Percentiles rank a stretch among this genome's conserved stretches.
Conservation (phyloP, 2,329 filamentous ascomycete genomes). For the Monosporascus sp. region DNA sequence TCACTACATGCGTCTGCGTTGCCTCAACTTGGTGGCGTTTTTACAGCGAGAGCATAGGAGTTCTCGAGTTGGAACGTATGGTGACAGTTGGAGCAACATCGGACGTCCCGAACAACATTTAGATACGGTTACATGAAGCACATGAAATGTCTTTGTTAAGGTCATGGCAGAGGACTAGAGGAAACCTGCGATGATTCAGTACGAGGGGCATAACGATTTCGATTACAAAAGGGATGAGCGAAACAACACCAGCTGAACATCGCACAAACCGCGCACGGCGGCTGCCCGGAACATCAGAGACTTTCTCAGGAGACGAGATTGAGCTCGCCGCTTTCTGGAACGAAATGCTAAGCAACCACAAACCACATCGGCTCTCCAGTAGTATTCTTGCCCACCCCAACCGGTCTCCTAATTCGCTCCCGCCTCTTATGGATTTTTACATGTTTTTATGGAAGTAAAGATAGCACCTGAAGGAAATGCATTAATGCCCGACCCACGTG, state of each 20-base stretch:
- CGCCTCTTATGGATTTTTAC: constrained; percentile 12
- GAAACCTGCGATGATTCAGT: constrained; percentile 3
- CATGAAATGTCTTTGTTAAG: constrained; percentile 19
- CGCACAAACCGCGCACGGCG: neutral
- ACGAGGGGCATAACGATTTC: neutral
- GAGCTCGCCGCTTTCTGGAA: neutral
- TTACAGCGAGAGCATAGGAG: constrained; percentile 6
- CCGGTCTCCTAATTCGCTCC: neutral
- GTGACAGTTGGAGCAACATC: neutral
- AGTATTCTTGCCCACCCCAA: neutral
- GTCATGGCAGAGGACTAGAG: constrained; percentile 13
- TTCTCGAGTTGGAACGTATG: neutral
- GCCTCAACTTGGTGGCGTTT: constrained; percentile 1
- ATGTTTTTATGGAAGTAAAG: constrained; percentile 15
- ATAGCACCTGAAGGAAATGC: constrained; percentile 18
- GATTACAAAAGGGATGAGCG: neutral
- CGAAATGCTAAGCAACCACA: neutral
- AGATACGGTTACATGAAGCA: constrained; percentile 17
- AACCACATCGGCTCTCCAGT: too few relatives aligned
- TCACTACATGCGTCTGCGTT: constrained; percentile 4
- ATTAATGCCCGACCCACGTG: constrained; percentile 10
- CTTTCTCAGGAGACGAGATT: neutral
- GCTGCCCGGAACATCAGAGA: neutral
- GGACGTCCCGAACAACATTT: constrained; percentile 5
- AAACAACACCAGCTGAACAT: neutral